Evolutionary conservation across 2,329 filamentous ascomycete species (phyloP).

Genomic region (Aspergillus sp.): DNA sequence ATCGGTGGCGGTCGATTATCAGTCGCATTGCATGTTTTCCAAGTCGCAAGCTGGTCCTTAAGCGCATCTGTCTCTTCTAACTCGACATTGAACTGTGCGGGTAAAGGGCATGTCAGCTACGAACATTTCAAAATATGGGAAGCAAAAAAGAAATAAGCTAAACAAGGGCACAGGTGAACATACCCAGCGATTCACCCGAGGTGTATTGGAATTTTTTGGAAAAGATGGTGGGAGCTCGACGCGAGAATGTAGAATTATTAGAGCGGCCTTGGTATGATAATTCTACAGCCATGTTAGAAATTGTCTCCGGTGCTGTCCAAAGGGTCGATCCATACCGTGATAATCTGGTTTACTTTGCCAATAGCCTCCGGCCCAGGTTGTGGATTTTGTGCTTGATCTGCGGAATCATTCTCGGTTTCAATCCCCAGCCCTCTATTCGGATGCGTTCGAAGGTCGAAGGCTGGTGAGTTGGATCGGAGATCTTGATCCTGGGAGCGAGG

Average conservation of each 20-base stretch:
- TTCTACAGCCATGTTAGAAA: slow-evolving; percentile 58
- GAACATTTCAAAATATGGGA: neutral
- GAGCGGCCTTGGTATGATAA: slow-evolving; percentile 83
- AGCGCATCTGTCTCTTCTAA: slow-evolving; percentile 91
- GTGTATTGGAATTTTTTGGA: slow-evolving; percentile 56
- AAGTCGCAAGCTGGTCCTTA: slow-evolving; percentile 73
- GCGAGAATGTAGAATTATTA: slow-evolving; percentile 79
- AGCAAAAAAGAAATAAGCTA: neutral
- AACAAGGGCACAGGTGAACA: slow-evolving; percentile 30
- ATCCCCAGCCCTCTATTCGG: slow-evolving; percentile 52
- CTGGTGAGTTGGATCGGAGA: slow-evolving; percentile 54
- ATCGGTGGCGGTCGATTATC: slow-evolving; percentile 77
- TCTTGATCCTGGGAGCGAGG: slow-evolving; percentile 71
- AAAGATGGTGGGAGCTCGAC: slow-evolving; percentile 64
- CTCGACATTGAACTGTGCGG: slow-evolving; percentile 84
- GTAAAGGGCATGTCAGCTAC: neutral
- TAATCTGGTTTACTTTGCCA: slow-evolving; percentile 86
- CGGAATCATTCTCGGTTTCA: slow-evolving; percentile 47
- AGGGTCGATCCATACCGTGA: slow-evolving; percentile 63
- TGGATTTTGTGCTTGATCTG: slow-evolving; percentile 42
- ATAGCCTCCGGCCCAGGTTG: slow-evolving; percentile 65
- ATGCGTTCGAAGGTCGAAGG: slow-evolving; percentile 52
- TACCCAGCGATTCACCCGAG: slow-evolving; percentile 85
- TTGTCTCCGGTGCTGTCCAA: slow-evolving; percentile 19
- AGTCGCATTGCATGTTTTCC: slow-evolving; percentile 76